Base-by-base conservation (phyloP, 169 alveolate species). In the Eimeria acervulina region DNA sequence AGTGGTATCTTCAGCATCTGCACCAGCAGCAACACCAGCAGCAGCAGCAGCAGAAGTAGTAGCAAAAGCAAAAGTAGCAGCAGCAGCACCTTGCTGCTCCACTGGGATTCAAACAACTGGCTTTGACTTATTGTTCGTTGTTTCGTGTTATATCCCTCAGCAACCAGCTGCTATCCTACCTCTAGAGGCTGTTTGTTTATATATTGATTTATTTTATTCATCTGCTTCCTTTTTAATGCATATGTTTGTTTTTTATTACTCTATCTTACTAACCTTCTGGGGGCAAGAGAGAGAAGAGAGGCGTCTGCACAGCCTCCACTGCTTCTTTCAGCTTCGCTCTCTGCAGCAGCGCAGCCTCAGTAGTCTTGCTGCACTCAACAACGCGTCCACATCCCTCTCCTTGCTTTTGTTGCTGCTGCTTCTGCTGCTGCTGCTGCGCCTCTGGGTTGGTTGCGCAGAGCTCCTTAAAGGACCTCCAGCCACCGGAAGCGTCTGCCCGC, bases 1-100 rank as follows among this genome's bases (percentile, higher is more conserved):
- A 7, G 40, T 44, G 26, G 70, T 81, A 40, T 81, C 90, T 81
- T 81, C 90, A 36, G 72, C 72, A n/a, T 81, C 90, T 81, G 90
- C 21, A 44, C 33, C 40, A 44, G 72, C 44, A 23, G 42, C 81
- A 70, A 28, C 81, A 1, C 7, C 15, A 76, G 87, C 87, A 33
- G 59, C 87, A 76, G 0, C 87, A 40, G 61, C 61, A 74, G 87
- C 52, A 33, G 81, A 38, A 70, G 44, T 10, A 1, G 44, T 23
- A 28, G 81, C n/a, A 36, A 28, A 6, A 28, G 81, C 81, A 70
- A 23, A 31, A 1, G 44, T 23, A 28, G 81, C n/a, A 36, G 81
- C 44, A 70, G 81, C 38, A 36, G 1, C 81, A 70, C 15, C 38
- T n/a, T 15, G 26, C 81, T 15, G 68, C 68, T 0, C 1, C 6